Conservation (phyloP, 306 rosid genomes). For the Fagus crenata region DNA sequence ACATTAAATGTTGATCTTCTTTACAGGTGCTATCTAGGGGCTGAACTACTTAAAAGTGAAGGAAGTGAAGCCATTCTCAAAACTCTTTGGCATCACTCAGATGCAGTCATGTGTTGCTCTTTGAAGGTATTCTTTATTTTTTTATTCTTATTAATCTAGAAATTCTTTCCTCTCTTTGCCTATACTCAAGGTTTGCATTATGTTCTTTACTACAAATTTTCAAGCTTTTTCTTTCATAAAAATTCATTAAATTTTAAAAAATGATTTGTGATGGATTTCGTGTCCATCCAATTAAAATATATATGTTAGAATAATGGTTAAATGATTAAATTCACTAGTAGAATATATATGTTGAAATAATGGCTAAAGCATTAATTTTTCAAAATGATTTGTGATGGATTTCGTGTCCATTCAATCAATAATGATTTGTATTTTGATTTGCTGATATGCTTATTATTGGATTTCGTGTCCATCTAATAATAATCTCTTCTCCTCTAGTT, state of each 20-base stretch:
- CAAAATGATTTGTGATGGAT: no score
- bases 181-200: neutral
- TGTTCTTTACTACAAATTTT: neutral
- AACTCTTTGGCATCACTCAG: constrained; percentile 94
- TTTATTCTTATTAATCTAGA: neutral
- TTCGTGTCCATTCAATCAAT: no score
- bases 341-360: no score
- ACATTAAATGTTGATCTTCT: constrained; percentile 9
- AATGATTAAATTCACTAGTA: no score
- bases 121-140: constrained; percentile 54
- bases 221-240: neutral
- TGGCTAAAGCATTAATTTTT: no score
- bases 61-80: constrained; percentile 78
- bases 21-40: constrained; percentile 86
- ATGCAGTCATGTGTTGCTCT: constrained; percentile 90
- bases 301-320: no score
- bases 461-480: neutral
- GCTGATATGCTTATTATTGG: neutral
- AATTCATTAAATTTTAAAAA: no score
- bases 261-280: no score
- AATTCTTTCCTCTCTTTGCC: neutral
- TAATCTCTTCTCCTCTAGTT: neutral
- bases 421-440: no score
- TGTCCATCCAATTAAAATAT: no score
- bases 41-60: constrained; percentile 76